Conservation (phyloP, 1,284 basidiomycete genomes). For the Rhodotorula glutinis region DNA sequence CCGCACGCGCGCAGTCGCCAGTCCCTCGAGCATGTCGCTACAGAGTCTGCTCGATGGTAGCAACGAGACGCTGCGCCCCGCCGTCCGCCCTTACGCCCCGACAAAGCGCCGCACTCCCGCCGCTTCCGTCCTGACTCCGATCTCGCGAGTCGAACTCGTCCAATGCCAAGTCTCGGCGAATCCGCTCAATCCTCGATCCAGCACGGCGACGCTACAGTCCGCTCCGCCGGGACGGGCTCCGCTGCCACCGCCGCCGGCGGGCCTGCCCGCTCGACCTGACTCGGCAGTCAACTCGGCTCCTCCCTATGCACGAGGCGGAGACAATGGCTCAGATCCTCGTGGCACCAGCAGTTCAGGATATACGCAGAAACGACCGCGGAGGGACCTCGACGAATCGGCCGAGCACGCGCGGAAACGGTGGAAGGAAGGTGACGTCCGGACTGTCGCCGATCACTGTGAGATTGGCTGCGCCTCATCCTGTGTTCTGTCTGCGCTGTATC, state of each 20-base stretch:
- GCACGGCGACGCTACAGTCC: not conserved
- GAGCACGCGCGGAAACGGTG: conserved; percentile 8
- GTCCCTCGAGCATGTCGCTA: conserved; percentile 6
- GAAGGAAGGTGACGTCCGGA: conserved; percentile 18
- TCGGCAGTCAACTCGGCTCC: not conserved
- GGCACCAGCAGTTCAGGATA: too few species aligned
- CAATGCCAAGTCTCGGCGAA: conserved; percentile 29
- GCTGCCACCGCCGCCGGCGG: not conserved
- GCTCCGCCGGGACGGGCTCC: not conserved
- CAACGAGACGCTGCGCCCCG: not conserved
- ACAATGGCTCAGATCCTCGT: too few species aligned
- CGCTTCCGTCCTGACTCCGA: conserved; percentile 29
- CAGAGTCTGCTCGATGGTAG: conserved; percentile 15
- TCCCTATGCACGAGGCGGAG: not conserved
- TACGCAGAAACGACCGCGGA: not conserved
- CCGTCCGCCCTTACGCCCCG: conserved; percentile 19
- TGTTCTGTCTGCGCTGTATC: not conserved
- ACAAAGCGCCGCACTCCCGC: conserved; percentile 24
- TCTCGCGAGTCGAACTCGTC: conserved; percentile 33
- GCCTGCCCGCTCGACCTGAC: conserved; percentile 13
- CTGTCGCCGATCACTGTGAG: conserved; percentile 37
- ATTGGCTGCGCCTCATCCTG: not conserved
- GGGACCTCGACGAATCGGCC: not conserved
- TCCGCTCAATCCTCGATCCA: conserved; percentile 3
- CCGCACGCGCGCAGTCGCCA: too few species aligned